Percentiles rank a stretch among this genome's conserved stretches.
phyloP scores from a whole-genome alignment of 257 asterid genomes.

The Echium plantagineum region DNA sequence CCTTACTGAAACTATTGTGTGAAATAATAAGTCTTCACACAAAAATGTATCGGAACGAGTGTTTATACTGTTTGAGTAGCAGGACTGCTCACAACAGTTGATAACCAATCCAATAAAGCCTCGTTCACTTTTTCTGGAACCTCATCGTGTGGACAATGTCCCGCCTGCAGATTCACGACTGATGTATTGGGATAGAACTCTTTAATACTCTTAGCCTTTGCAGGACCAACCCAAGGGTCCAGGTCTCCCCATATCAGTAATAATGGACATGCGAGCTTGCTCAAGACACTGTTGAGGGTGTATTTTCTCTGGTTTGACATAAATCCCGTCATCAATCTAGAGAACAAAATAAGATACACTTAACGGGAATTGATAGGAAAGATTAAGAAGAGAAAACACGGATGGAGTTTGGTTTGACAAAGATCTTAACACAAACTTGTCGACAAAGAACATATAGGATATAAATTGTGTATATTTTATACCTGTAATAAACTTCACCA shows the following conservation, averaged over 20 bases:
- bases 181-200: constrained; percentile 62
- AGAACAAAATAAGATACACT: constrained; percentile 4
- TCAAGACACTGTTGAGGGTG: constrained; percentile 64
- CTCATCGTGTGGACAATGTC: constrained; percentile 95
- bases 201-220: constrained; percentile 71
- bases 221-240: constrained; percentile 93
- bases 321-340: constrained; percentile 71
- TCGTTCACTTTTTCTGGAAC: constrained; percentile 81
- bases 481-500: constrained; percentile 92
- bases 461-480: background rate
- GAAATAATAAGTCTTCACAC: background rate
- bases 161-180: constrained; percentile 67
- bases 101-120: constrained; percentile 74
- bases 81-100: constrained; percentile 21
- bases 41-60: background rate
- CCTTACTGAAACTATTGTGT: background rate
- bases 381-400: background rate
- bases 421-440: background rate
- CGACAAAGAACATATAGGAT: background rate
- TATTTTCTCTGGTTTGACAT: constrained; percentile 74
- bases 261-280: constrained; percentile 67
- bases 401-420: too few species aligned
- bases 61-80: constrained; percentile 18
- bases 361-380: background rate
- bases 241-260: constrained; percentile 84